These are phyloP conservation scores for Chlorencoelia australis DNA, from an alignment of 2,329 filamentous ascomycete species.

Conservation along the genomic window DNA sequence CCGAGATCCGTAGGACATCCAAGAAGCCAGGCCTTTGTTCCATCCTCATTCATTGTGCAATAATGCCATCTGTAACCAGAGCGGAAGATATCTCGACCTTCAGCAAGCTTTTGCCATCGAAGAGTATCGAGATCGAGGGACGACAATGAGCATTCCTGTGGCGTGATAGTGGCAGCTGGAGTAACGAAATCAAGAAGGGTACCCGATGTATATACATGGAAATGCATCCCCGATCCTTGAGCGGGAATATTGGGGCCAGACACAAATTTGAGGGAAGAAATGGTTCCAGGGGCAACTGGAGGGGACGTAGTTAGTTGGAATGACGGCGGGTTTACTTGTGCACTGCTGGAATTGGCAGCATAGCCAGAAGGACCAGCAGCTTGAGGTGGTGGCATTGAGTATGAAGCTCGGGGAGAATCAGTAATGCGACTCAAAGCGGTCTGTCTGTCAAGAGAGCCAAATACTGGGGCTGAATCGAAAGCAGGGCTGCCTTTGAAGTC, in stretches of 20 bases:
- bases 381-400: constrained; percentile 39
- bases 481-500: constrained; percentile 86
- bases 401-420: constrained; percentile 42
- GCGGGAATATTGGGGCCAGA: constrained; percentile 78
- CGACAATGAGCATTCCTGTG: constrained; percentile 82
- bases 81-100: constrained; percentile 88
- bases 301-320: constrained; percentile 63
- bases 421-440: constrained; percentile 25
- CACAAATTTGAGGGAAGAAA: constrained; percentile 83
- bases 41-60: constrained; percentile 89
- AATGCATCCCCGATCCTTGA: constrained; percentile 86
- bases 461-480: constrained; percentile 61
- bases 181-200: constrained; percentile 91
- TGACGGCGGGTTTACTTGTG: constrained; percentile 56
- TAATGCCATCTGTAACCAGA: constrained; percentile 96
- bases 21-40: constrained; percentile 94
- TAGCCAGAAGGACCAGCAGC: constrained; percentile 52
- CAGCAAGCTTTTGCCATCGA: constrained; percentile 90
- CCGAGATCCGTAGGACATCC: constrained; percentile 72
- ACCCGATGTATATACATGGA: constrained; percentile 88
- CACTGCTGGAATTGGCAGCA: constrained; percentile 57
- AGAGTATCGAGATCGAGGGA: constrained; percentile 78
- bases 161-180: constrained; percentile 75
- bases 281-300: constrained; percentile 77
- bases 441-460: constrained; percentile 38